Base-by-base conservation (phyloP, 2,329 filamentous ascomycete genomes). In the Drechmeria coniospora region DNA sequence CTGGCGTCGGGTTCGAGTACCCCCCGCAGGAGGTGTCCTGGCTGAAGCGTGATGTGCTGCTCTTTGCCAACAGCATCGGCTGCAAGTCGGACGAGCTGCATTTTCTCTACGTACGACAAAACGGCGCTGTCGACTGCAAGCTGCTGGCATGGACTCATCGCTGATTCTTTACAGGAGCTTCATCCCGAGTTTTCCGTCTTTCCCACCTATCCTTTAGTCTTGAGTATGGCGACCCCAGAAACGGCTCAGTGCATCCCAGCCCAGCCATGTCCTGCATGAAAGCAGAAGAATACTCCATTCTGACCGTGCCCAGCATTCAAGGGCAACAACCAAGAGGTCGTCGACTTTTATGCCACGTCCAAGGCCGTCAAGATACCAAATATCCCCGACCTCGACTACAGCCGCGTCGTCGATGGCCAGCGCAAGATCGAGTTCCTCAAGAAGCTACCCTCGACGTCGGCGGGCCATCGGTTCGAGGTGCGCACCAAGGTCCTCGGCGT, bases 11-110 rank as follows among this genome's bases (percentile, higher is more conserved):
- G 44, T 84, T 86, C 56, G 71, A 90, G 54, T 92, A 79, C 51
- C 81, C 82, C 32, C 54, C 68, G 26, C 61, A 71, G 45, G 68
- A 77, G 47, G 82, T 92, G 8, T 69, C 76, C 42, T 94, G 84
- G 86, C 56, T 81, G 43, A 84, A 86, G 68, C 74, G 86, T 39
- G 86, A 94, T 62, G 72, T 76, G 20, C 65, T 94, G 35, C 74
- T 95, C 35, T 94, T 94, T 53, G 84, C 86, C 42, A 78, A 79
- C 54, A 87, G 78, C 57, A 87, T 94, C 50, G 86, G 86, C 31
- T 75, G 68, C 47, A 87, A 72, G 9, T 66, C 68, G n/a, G 75
- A 92, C 42, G 86, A 94, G 63, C 71, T 93, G 46, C 83, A 93
- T 50, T 92, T 87, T 50, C 74, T 93, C 57, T 94, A 84, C 45